phyloP scores from a whole-genome alignment of 306 rosid species.

The Quillaja saponaria region DNA sequence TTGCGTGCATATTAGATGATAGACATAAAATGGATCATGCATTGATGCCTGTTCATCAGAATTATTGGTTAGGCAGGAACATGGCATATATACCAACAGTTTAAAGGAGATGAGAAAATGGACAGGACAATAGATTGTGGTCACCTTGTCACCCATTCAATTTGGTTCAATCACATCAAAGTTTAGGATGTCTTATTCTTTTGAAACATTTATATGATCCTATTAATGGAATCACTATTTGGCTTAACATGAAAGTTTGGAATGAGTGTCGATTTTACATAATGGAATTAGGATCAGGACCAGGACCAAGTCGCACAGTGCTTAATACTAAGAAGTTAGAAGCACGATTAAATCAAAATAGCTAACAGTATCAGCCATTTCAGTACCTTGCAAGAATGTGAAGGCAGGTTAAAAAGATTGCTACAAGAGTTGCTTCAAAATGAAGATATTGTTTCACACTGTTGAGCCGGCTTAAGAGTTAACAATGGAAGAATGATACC shows the following conservation, averaged over 20 bases:
- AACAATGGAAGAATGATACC: neutral
- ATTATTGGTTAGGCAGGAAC: conserved; percentile 57
- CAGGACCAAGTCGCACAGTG: too few relatives aligned
- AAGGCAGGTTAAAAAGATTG: neutral
- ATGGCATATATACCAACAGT: conserved; percentile 2
- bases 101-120: conserved; percentile 35
- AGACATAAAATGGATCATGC: conserved; percentile 14
- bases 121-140: conserved; percentile 59
- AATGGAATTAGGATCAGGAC: too few relatives aligned
- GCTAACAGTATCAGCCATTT: too few relatives aligned
- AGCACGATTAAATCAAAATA: too few relatives aligned
- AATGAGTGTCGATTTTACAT: conserved; percentile 30
- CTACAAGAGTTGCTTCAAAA: neutral
- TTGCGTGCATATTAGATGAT: conserved; percentile 9
- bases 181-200: conserved; percentile 43
- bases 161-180: conserved; percentile 54
- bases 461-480: conserved; percentile 1
- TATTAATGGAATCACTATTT: conserved; percentile 36
- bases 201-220: conserved; percentile 34
- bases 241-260: conserved; percentile 34
- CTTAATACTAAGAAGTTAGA: too few relatives aligned
- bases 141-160: conserved; percentile 57
- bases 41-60: conserved; percentile 32
- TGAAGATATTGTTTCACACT: neutral
- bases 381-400: too few relatives aligned